Base-by-base conservation (phyloP, 768 basidiomycete genomes). In the Fistulinella prunicolor region DNA sequence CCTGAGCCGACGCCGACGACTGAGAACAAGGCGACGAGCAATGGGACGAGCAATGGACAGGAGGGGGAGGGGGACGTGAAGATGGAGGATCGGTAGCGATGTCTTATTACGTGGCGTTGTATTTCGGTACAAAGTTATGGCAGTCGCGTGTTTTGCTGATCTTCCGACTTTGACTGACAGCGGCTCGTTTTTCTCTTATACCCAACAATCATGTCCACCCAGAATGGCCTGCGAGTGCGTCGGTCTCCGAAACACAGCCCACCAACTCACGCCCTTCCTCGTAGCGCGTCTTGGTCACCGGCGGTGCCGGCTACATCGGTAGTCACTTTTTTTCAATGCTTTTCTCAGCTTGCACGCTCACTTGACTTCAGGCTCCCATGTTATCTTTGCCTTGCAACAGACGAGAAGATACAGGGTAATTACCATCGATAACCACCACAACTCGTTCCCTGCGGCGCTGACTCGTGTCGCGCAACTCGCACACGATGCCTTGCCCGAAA, bases 391-490 rank as follows among this genome's bases (percentile, higher is more conserved):
- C 40, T 74, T 96, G 34, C 84, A 96, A 56, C 79, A 89, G 63
- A 91, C 93, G 12, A 82, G 92, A 49, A 76, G 83, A 53, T 99
- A 89, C 79, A 89, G 88, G 65, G 92, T 97, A 59, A 82, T 97
- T 55, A 87, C 94, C 20, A 79, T 98, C 59, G 96, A 99, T 74
- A 98, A 98, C 74, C 76, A 87, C 73, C 84, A 93, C 70, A 99
- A 99, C 66, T 94, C 96, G 3, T 81, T 82, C 56, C 82, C 89
- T 2, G 73, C 74, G 19, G 81, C 92, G 3, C 77, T 96, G 40
- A 69, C 74, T 44, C 83, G 89, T 52, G 86, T 94, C 38, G 79
- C 85, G 14, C 79, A 89, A 68, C 78, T 98, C 46, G 92, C 94
- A 3, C 77, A 76, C 53, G 80, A 79, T 38, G 83, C 84, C 56